Conservation (phyloP, 331 rosid genomes). For the Malus hybrid region DNA sequence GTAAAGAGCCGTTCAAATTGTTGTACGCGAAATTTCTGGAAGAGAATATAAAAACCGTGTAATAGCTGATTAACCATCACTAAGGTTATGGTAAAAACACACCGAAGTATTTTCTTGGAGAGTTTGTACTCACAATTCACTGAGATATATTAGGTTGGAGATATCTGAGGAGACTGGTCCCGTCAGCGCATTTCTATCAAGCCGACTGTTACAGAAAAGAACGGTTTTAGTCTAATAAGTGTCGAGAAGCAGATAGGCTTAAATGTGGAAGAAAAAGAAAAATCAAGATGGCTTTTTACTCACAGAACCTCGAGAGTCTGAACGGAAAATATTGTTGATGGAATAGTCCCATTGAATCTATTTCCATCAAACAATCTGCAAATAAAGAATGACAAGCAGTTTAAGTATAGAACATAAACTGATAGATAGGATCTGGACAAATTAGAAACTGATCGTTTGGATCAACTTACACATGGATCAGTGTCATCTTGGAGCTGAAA, state of each 20-base stretch:
- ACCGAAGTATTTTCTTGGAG: neutral
- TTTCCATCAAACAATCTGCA: conserved; percentile 83
- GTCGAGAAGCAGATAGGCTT: neutral
- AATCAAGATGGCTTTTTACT: conserved; percentile 35
- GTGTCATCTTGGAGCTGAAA: conserved; percentile 65
- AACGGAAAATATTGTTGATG: conserved; percentile 65
- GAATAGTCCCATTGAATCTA: conserved; percentile 48
- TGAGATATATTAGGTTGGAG: conserved; percentile 52
- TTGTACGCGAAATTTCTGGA: conserved; percentile 73
- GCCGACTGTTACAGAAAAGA: conserved; percentile 61
- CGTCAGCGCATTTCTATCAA: conserved; percentile 68
- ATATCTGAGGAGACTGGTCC: conserved; percentile 72
- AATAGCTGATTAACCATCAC: neutral
- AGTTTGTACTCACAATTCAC: conserved; percentile 60
- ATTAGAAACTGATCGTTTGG: neutral
- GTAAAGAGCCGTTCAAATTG: conserved; percentile 53
- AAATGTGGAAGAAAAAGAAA: neutral
- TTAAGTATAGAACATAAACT: neutral
- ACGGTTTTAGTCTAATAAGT: conserved; percentile 1
- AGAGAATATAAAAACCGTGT: conserved; percentile 8
- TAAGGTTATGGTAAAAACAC: neutral
- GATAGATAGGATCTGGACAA: neutral
- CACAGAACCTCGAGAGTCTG: conserved; percentile 90
- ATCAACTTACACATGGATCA: conserved; percentile 70
- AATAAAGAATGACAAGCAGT: conserved; percentile 2